These are phyloP conservation scores for Raphanus sativus DNA, from an alignment of 345 rosid genomes.

Conservation along the genomic window DNA sequence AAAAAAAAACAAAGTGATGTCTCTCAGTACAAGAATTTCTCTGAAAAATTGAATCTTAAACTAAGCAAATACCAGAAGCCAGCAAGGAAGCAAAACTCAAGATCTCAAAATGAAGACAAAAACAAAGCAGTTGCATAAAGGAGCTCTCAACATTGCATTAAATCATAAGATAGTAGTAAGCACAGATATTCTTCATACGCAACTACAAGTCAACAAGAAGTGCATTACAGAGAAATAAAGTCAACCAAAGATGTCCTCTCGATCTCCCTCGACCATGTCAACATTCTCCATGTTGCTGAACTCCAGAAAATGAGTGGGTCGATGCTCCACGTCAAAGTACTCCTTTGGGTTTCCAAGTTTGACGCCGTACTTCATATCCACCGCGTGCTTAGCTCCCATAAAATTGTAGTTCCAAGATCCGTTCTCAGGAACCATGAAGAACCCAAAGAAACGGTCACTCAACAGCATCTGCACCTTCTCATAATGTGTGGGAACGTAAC, in stretches of 20 bases:
- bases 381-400: slow-evolving; percentile 93
- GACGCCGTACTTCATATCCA: slow-evolving; percentile 85
- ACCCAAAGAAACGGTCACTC: slow-evolving; percentile 92
- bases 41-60: not conserved
- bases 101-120: not conserved
- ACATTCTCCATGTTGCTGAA: slow-evolving; percentile 92
- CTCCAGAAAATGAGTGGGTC: slow-evolving; percentile 92
- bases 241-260: slow-evolving; percentile 80
- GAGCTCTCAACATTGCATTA: not conserved
- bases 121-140: not conserved
- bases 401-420: slow-evolving; percentile 98
- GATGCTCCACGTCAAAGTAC: slow-evolving; percentile 88
- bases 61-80: not conserved
- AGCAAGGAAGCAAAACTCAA: not conserved
- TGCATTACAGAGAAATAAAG: not conserved
- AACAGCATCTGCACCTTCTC: slow-evolving; percentile 99
- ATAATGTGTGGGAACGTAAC: slow-evolving; percentile 92
- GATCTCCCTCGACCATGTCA: slow-evolving; percentile 69
- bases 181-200: not conserved
- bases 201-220: not conserved
- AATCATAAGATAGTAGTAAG: not conserved
- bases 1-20: not conserved
- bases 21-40: not conserved
- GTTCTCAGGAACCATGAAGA: slow-evolving; percentile 92
- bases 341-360: slow-evolving; percentile 87